These are phyloP conservation scores for Fraxinus velutina DNA, from an alignment of 305 asterid genomes.

Conservation along the genomic window DNA sequence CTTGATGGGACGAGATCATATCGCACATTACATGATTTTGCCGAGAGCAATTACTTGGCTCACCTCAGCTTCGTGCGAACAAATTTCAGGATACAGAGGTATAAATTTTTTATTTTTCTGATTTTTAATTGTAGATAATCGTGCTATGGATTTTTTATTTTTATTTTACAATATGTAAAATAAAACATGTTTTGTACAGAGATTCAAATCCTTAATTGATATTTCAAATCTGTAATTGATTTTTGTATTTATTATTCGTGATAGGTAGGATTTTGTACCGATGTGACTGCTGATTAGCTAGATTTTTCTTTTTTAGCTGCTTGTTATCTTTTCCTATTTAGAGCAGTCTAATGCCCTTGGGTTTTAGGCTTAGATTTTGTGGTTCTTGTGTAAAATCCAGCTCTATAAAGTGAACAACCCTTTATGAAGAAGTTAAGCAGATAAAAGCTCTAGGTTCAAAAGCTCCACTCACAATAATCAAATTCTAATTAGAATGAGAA, in stretches of 20 bases:
- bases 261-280: neutral
- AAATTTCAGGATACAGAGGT: conserved; percentile 39
- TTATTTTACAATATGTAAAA: neutral
- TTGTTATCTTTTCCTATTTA: neutral
- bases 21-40: conserved; percentile 87
- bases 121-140: conserved; percentile 7
- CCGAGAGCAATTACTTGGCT: conserved; percentile 83
- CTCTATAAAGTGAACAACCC: neutral
- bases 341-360: neutral
- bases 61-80: conserved; percentile 74
- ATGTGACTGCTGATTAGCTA: neutral
- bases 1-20: conserved; percentile 51
- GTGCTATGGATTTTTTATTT: neutral
- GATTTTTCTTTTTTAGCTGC: neutral
- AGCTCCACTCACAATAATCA: neutral
- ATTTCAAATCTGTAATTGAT: neutral
- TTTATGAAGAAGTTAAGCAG: neutral
- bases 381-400: neutral
- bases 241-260: neutral
- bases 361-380: neutral
- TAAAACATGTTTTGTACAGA: neutral
- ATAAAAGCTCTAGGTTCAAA: neutral
- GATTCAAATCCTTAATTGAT: neutral
- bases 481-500: neutral
- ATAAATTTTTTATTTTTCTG: neutral